Percentiles rank a stretch among this genome's conserved stretches.
phyloP scores from a whole-genome alignment of 148 eudicot genomes.

The Diospyros lotus region DNA sequence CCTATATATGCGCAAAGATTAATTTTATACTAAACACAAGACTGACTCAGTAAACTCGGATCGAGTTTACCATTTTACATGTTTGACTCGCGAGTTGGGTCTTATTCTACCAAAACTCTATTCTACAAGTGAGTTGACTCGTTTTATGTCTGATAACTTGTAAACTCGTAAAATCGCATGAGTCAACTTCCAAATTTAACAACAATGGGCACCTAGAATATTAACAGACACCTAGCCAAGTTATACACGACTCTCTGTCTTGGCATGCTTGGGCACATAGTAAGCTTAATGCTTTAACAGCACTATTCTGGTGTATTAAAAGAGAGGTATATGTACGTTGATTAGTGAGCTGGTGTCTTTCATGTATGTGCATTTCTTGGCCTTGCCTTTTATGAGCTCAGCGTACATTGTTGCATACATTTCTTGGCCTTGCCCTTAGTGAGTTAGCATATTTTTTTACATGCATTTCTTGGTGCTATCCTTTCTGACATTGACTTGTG shows the following conservation, averaged over 20 bases:
- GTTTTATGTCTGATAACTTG: too few relatives aligned
- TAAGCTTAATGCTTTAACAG: neutral
- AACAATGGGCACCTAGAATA: neutral
- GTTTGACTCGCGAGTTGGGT: too few relatives aligned
- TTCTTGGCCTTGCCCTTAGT: too few relatives aligned
- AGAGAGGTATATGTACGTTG: neutral
- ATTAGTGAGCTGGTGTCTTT: neutral
- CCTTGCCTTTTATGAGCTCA: neutral
- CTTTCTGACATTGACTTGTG: conserved; percentile 11
- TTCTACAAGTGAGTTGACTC: too few relatives aligned
- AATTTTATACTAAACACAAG: too few relatives aligned
- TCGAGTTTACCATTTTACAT: too few relatives aligned
- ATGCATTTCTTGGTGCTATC: neutral
- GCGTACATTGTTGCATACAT: too few relatives aligned
- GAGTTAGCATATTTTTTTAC: neutral
- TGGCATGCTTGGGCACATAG: neutral
- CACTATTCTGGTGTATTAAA: neutral
- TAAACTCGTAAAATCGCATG: too few relatives aligned
- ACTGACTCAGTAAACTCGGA: too few relatives aligned
- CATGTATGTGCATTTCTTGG: neutral
- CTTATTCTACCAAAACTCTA: too few relatives aligned
- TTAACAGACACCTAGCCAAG: neutral
- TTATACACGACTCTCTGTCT: neutral
- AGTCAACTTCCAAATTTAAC: too few relatives aligned
- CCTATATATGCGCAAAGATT: too few relatives aligned